Base-by-base conservation (phyloP, 1,284 basidiomycete genomes). In the Cryptococcus maquisensis region DNA sequence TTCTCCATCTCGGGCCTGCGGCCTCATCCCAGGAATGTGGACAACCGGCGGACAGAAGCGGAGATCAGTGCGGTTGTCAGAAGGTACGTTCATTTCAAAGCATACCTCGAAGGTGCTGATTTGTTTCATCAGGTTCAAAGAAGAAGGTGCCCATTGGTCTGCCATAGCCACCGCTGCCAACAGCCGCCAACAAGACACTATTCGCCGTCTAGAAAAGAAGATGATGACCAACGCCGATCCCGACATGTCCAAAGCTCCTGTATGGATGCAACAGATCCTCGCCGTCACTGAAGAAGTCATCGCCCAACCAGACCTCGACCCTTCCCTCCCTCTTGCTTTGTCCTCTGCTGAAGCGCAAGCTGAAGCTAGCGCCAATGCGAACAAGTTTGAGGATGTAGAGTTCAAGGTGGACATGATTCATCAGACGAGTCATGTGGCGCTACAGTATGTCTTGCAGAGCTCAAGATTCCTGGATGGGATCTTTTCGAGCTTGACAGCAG, bases 401-500 rank as follows among this genome's bases (percentile, higher is more conserved):
- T 73, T 63, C 57, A 72, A 74, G 61, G 72, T 73, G 54, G 75
- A 78, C 59, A 66, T 63, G 28, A 58, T 77, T 1, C 66, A 67
- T 32, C 71, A 74, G 44, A 60, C 66, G 16, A 64, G 71, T 1
- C 74, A 77, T 49, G 64, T 68, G 0, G 74, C 73, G 0, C 55
- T 69, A 20, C 75, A 76, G 54, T 74, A 72, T 58, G 68, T 71
- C 4, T 53, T 62, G 8, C 72, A 73, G 57, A 63, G 73, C 2
- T 62, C 64, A 8, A 63, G 68, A 16, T 74, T 78, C 63, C 61
- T 77, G 37, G 74, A 78, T 53, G 72, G 74, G 13, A 71, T 77
- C 38, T 78, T 76, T 56, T 61, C 71, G 7, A 66, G 71, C 0
- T 69, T 78, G 9, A 60, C 72, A 0, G 56, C 64, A 3, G 72